Base-by-base conservation (phyloP, 23 red algal species). In the Gracilariopsis chorda region DNA sequence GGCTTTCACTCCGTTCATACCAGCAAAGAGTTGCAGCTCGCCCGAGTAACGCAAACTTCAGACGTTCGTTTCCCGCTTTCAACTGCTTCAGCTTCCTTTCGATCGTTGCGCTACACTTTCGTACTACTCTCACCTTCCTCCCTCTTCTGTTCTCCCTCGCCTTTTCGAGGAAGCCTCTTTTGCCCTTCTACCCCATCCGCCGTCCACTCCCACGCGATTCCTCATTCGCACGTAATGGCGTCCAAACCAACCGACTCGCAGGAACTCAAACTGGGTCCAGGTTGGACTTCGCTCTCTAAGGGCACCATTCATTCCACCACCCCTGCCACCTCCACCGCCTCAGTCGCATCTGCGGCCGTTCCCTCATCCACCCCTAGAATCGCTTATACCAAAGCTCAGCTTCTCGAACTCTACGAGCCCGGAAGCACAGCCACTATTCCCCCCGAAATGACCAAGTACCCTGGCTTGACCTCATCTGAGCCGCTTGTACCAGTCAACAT, bases 401-500 rank as follows among this genome's bases (percentile, higher is more conserved):
- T 91, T 69, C 75, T 91, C 21, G 87, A 91, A 34, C 53, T 82
- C 57, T 91, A 91, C 58, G 88, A 91, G 56, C 88, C 75, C 33
- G 58, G 44, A 51, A 71, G 58, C 59, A 82, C 74, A 20, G 75
- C 88, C 1, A 70, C 51, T 41, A 80, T 91, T 48, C 88, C 88
- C 17, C 48, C 87, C 37, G 68, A 35, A n/a, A 91, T 91, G 88
- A 61, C 88, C 27, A 70, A 91, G 55, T 82, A 91, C 77, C 75
- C 73, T 52, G 88, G 88, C 61, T 41, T 91, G 21, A 91, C 88
- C 58, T 91, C 88, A 7, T 82, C 77, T 23, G 75, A 80, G 73
- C 88, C 88, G 43, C 75, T 91, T 41, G 88, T 91, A 55, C 88
- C 88, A 53, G 88, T 91, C 46, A 91, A 91, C 51, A 91, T 91